phyloP scores from a whole-genome alignment of 2,329 filamentous ascomycete genomes.

The Epichloe elymi region DNA sequence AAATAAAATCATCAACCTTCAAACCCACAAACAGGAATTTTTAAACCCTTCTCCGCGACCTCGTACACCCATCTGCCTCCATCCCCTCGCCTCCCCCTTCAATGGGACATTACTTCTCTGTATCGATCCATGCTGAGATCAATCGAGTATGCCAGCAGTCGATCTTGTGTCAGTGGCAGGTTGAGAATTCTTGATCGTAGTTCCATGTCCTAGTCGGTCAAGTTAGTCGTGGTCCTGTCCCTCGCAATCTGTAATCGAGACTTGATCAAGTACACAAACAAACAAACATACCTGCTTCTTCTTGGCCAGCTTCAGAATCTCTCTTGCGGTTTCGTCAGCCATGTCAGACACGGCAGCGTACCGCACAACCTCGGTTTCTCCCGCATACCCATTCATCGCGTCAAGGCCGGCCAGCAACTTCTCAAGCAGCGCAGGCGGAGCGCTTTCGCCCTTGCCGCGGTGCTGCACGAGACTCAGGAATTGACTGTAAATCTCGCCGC shows the following conservation, averaged over 20 bases:
- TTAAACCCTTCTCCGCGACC: background rate
- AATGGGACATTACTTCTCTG: constrained; percentile 44
- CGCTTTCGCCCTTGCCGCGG: constrained; percentile 26
- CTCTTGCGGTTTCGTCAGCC: constrained; percentile 56
- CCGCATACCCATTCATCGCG: constrained; percentile 34
- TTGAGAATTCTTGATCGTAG: constrained; percentile 34
- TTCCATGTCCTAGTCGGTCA: constrained; percentile 19
- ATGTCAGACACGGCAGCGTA: constrained; percentile 71
- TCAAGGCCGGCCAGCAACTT: constrained; percentile 43
- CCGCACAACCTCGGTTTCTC: constrained; percentile 36
- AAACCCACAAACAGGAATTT: background rate
- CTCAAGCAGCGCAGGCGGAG: constrained; percentile 36
- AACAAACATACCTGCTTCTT: constrained; percentile 39
- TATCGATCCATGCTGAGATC: constrained; percentile 60
- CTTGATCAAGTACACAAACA: too few relatives aligned
- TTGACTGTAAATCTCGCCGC: constrained; percentile 64
- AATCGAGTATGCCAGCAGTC: constrained; percentile 55
- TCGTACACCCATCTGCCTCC: background rate
- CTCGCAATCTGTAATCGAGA: too few relatives aligned
- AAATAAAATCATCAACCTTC: background rate
- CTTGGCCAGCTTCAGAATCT: constrained; percentile 42
- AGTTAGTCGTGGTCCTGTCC: constrained; percentile 1
- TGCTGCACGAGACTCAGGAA: constrained; percentile 41
- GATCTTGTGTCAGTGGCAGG: constrained; percentile 59
- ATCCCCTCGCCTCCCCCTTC: background rate